Evolutionary conservation across 108 stramenopile genomes (phyloP).

Genomic region (Fistulifera solaris): DNA sequence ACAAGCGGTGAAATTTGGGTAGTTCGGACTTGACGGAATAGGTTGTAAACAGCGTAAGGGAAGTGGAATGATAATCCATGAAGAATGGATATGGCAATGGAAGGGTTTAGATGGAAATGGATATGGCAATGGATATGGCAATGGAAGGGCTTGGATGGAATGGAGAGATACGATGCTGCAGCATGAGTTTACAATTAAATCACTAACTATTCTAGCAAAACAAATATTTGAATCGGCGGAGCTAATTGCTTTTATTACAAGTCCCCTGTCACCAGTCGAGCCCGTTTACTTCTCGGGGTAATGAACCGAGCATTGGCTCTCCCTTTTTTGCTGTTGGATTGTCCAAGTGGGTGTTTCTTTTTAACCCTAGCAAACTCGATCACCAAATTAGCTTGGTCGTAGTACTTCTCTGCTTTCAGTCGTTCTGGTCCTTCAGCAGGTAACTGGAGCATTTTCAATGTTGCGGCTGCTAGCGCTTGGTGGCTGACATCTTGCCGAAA

Average conservation of each 20-base stretch:
- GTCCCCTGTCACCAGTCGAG: too few species aligned
- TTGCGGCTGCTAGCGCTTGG: constrained; percentile 50
- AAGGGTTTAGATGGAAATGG: constrained; percentile 6
- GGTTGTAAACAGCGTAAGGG: too few species aligned
- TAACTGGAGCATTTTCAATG: constrained; percentile 43
- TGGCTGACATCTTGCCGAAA: constrained; percentile 38
- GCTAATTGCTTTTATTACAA: too few species aligned
- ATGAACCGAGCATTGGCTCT: neutral
- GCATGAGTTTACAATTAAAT: neutral
- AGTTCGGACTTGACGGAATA: too few species aligned
- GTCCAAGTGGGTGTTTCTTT: constrained; percentile 58
- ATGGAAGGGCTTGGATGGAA: constrained; percentile 2
- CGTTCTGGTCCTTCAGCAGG: constrained; percentile 60
- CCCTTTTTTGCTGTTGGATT: constrained; percentile 4
- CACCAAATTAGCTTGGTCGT: constrained; percentile 40
- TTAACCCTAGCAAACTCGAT: constrained; percentile 30
- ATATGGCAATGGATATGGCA: neutral
- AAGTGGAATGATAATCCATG: neutral
- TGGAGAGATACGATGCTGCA: neutral
- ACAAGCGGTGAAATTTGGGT: too few species aligned
- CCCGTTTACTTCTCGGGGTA: constrained; percentile 2
- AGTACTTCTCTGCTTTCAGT: constrained; percentile 24
- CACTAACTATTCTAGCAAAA: neutral
- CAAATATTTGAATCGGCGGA: neutral
- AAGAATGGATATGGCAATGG: constrained; percentile 4